These are phyloP conservation scores for Citrus cavaleriei DNA, from an alignment of 345 rosid species.

Conservation along the genomic window DNA sequence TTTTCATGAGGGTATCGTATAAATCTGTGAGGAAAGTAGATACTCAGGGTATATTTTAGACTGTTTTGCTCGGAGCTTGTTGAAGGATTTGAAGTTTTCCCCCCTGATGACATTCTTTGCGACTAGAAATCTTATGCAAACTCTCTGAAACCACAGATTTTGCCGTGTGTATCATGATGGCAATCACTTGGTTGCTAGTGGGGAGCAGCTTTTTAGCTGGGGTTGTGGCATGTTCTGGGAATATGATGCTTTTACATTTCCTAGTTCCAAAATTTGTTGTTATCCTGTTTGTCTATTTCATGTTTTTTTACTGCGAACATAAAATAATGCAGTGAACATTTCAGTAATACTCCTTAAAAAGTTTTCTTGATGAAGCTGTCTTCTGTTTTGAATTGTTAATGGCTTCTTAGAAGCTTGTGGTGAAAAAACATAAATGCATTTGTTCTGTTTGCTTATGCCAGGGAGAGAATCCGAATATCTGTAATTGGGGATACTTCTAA, in stretches of 20 bases:
- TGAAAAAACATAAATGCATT: background rate
- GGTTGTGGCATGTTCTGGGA: background rate
- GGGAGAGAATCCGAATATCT: constrained; percentile 20
- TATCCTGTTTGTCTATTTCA: background rate
- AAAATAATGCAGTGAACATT: background rate
- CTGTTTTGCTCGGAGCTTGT: background rate
- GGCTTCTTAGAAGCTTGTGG: background rate
- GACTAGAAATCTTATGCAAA: background rate
- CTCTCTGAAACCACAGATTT: background rate
- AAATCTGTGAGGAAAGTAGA: background rate
- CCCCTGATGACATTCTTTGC: background rate
- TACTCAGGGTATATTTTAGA: background rate
- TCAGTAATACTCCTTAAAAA: background rate
- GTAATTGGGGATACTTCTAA: constrained; percentile 21
- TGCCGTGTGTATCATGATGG: background rate
- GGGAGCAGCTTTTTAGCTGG: background rate
- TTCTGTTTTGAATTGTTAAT: background rate
- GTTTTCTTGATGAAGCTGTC: background rate
- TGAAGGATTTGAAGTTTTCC: background rate
- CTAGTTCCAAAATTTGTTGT: background rate
- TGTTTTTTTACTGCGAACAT: background rate
- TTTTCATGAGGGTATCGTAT: background rate
- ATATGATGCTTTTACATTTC: background rate
- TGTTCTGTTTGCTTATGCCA: background rate
- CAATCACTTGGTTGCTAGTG: too few species aligned